phyloP scores from a whole-genome alignment of 805 yeast species.

The Candida ponderosae region DNA sequence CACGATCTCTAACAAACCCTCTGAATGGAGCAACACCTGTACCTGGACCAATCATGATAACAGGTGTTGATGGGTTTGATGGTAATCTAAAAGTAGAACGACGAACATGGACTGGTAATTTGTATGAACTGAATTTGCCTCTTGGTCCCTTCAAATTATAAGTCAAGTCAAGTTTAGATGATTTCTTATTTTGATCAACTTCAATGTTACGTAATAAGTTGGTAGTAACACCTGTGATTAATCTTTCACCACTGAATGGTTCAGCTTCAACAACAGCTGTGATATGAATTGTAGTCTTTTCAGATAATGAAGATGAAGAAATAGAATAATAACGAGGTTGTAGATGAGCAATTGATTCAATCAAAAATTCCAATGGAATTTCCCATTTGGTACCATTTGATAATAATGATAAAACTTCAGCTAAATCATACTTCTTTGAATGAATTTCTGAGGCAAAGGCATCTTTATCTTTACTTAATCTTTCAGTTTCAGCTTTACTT shows the following conservation, averaged over 20 bases:
- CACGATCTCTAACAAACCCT: slow-evolving; percentile 87
- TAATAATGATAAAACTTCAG: slow-evolving; percentile 60
- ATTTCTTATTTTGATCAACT: slow-evolving; percentile 43
- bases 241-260: slow-evolving; percentile 16
- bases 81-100: slow-evolving; percentile 94
- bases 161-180: slow-evolving; percentile 36
- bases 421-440: slow-evolving; percentile 54
- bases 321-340: slow-evolving; percentile 96
- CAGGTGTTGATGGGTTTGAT: slow-evolving; percentile 70
- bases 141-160: slow-evolving; percentile 88
- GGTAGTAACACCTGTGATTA: slow-evolving; percentile 74
- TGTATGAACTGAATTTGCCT: slow-evolving; percentile 32
- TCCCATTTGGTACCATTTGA: slow-evolving; percentile 68
- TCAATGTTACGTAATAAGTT: slow-evolving; percentile 75
- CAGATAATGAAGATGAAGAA: slow-evolving; percentile 78
- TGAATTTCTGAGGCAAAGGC: slow-evolving; percentile 61
- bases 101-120: slow-evolving; percentile 86
- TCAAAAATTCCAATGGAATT: slow-evolving; percentile 78
- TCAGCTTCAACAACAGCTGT: slow-evolving; percentile 84
- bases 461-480: slow-evolving; percentile 60
- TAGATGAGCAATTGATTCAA: slow-evolving; percentile 73
- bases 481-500: slow-evolving; percentile 28
- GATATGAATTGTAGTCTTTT: slow-evolving; percentile 67
- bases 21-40: slow-evolving; percentile 99
- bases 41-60: slow-evolving; percentile 95